phyloP scores from a whole-genome alignment of 1,284 basidiomycete genomes.

The Ganoderma resinaceum region DNA sequence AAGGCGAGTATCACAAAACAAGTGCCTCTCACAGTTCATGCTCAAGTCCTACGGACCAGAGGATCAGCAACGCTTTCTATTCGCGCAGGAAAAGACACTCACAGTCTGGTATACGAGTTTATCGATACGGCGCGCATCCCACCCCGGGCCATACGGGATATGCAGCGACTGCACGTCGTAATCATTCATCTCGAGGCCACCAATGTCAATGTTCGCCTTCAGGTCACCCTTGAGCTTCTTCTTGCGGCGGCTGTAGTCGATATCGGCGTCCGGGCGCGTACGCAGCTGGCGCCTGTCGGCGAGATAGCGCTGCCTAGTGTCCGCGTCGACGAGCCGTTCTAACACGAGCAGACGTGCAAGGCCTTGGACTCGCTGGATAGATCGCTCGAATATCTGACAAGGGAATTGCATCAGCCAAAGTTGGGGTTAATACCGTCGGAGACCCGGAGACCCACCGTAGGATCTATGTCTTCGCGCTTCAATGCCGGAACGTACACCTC shows the following conservation, averaged over 20 bases:
- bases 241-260: slow-evolving; percentile 31
- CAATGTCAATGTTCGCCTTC: slow-evolving; percentile 50
- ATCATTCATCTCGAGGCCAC: slow-evolving; percentile 61
- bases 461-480: slow-evolving; percentile 56
- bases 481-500: slow-evolving; percentile 63
- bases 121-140: slow-evolving; percentile 63
- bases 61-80: background rate
- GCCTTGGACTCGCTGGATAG: slow-evolving; percentile 59
- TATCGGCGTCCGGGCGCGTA: slow-evolving; percentile 47
- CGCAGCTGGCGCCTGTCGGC: slow-evolving; percentile 53
- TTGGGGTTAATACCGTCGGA: background rate
- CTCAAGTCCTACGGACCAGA: slow-evolving; percentile 46
- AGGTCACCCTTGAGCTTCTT: slow-evolving; percentile 57
- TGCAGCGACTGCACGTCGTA: slow-evolving; percentile 64
- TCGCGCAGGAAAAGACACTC: slow-evolving; percentile 6
- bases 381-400: slow-evolving; percentile 62
- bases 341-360: slow-evolving; percentile 65
- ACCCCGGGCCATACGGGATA: slow-evolving; percentile 68
- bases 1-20: too few relatives aligned
- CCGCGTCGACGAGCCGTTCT: slow-evolving; percentile 55
- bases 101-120: slow-evolving; percentile 63
- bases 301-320: slow-evolving; percentile 53
- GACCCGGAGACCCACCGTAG: slow-evolving; percentile 48
- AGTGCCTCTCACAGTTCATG: slow-evolving; percentile 71
- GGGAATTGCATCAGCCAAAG: background rate